Evolutionary conservation across 2,329 filamentous ascomycete genomes (phyloP), one percentile per base, ranked within the genome.

Genomic region (Penicillium sp.): DNA sequence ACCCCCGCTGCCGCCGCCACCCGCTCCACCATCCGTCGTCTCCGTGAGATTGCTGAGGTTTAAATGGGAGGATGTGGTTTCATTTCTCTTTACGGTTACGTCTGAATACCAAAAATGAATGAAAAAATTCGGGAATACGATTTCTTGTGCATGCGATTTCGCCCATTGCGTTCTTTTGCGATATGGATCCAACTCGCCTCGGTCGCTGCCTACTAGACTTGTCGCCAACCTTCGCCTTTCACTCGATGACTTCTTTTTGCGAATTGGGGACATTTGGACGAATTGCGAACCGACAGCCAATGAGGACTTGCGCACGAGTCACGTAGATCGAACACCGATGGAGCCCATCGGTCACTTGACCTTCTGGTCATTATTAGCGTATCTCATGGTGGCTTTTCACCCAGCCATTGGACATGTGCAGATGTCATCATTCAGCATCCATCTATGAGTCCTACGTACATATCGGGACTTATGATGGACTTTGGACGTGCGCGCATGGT

Each of bases 11-110:
- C 92, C 66, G 92, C 91, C 72, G 91, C 92, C 72, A 96, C 92
- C 81, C 87, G 92, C 81, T 97, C 92, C 71, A 97, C 92, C 72
- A 92, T 97, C 81, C 90, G 92, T 83, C 89, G 92, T 87, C 85
- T 97, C 83, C 89, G 92, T 78, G 92, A 97, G 83, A 96, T 96
- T 82, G 90, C 90, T 76, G 92, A 96, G 87, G 90, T 95, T 81
- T 72, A 72, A 70, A 66, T 65, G 65, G 65, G 51, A 53, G 51
- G 63, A 72, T 68, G 64, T 67, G 65, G 60, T 69, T 68, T 67
- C 62, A 59, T 68, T 67, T 66, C 62, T 64, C 65, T 65, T 71
- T 64, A 65, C 62, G 62, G 59, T 62, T 62, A 71, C 67, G 68
- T 69, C 66, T 67, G 63, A 69, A 69, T 65, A 66, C 65, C 69